These are phyloP conservation scores for Mycosphaerelloides madeirae DNA, from an alignment of 2,329 filamentous ascomycete species.

Conservation along the genomic window DNA sequence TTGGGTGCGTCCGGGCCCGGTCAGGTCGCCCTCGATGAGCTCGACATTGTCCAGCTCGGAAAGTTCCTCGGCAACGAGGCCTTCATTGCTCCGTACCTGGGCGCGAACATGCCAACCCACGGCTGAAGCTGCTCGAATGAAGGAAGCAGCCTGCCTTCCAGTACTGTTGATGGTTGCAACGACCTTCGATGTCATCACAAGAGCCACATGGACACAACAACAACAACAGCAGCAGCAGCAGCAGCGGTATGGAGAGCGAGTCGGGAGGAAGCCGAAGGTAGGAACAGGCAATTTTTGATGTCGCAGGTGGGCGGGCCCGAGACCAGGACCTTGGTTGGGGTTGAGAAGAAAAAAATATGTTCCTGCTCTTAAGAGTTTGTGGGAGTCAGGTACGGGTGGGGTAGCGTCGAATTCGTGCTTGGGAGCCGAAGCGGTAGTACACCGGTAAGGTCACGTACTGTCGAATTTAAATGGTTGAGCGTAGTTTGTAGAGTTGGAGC, in stretches of 20 bases:
- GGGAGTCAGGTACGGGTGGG: no score
- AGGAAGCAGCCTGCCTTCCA: conserved; percentile 89
- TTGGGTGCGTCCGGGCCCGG: conserved; percentile 26
- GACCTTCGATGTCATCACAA: conserved; percentile 55
- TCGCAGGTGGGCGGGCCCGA: no score
- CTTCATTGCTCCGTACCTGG: conserved; percentile 81
- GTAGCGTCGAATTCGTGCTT: no score
- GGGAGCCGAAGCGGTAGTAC: no score
- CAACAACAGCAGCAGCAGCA: background rate
- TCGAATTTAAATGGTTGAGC: no score
- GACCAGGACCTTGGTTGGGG: no score
- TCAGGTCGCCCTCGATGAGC: conserved; percentile 63
- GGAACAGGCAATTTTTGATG: background rate
- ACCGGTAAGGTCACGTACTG: no score
- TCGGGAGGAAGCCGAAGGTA: background rate
- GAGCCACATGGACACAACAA: conserved; percentile 16
- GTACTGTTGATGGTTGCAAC: conserved; percentile 94
- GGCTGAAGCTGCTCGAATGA: conserved; percentile 89
- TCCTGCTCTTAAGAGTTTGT: no score
- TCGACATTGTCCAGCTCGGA: conserved; percentile 76
- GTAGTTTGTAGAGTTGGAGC: no score
- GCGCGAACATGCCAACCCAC: conserved; percentile 91
- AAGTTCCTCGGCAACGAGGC: conserved; percentile 83
- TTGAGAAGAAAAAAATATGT: no score
- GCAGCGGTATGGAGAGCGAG: background rate